Base-by-base conservation (phyloP, 176 grass and related monocot species). In the Leersia perrieri region DNA sequence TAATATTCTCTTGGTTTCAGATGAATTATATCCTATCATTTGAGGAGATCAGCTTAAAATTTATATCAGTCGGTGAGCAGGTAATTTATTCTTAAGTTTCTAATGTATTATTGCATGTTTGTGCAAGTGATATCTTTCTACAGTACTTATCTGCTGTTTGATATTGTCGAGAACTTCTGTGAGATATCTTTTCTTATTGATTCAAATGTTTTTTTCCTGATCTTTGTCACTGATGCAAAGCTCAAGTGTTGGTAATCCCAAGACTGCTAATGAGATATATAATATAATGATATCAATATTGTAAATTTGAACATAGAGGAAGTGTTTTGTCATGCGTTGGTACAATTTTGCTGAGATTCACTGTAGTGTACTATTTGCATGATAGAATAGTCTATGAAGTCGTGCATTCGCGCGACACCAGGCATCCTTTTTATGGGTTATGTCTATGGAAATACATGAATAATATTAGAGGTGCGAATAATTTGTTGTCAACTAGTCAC, bases 31-130 rank as follows among this genome's bases (percentile, higher is more conserved):
- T 91, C 41, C 63, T 95, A 72, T 98, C 92, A 20, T 98, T 98
- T 88, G 95, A 98, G 75, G 92, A 95, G 84, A 95, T 98, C 86
- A 95, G 88, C 84, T 84, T 98, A 66, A 94, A 95, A 83, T 95
- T 98, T 89, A 94, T 98, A 83, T 85, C 88, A 58, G 70, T 84
- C 55, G 86, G 86, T 76, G 95, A 95, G 86, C 92, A 95, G 90
- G 95, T 98, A 95, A 84, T 76, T 84, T 73, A 53, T 25, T 84
- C 26, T 38, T 47, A 80, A 86, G 71, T 87, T 75, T 83, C 66
- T 72, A 35, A 83, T 80, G 60, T 67, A 83, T 40, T 76, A 33
- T 83, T 60, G 12, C 41, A 64, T 20, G 38, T 81, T 76, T 82
- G 14, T 83, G 55, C 28, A 77, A 81, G 41, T 76, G 23, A 27